Evolutionary conservation across 2,329 filamentous ascomycete genomes (phyloP).

Genomic region (Aspergillus brasiliensis): DNA sequence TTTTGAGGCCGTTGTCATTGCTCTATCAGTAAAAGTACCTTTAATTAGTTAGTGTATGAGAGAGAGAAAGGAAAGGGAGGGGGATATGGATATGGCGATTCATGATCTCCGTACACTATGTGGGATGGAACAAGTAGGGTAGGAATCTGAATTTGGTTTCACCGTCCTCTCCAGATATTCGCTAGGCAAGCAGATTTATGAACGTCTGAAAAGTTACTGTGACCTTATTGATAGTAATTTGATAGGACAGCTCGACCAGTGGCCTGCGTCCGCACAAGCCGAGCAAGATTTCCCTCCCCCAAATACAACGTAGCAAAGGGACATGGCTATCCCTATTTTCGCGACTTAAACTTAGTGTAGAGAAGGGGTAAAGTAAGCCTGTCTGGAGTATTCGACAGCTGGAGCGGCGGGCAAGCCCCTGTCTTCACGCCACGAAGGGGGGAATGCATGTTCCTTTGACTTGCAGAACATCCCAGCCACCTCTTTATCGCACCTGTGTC

Average conservation of each 20-base stretch:
- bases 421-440: slow-evolving; percentile 3
- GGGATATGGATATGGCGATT: background rate
- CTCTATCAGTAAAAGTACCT: background rate
- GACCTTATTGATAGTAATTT: background rate
- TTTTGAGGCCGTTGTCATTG: background rate
- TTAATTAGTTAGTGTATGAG: no score
- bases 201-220: background rate
- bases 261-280: no score
- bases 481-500: background rate
- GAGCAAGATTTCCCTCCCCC: background rate
- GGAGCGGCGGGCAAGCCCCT: background rate
- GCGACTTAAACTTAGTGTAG: background rate
- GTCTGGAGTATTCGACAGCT: background rate
- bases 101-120: background rate
- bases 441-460: background rate
- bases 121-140: background rate
- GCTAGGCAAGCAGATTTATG: background rate
- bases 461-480: background rate
- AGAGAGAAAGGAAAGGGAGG: background rate
- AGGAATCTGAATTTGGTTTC: background rate
- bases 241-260: background rate
- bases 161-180: background rate
- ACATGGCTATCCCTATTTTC: background rate
- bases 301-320: background rate
- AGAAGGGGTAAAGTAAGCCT: background rate